These are phyloP conservation scores for Tulasnella sp. DNA, from an alignment of 768 basidiomycete species.

Conservation along the genomic window DNA sequence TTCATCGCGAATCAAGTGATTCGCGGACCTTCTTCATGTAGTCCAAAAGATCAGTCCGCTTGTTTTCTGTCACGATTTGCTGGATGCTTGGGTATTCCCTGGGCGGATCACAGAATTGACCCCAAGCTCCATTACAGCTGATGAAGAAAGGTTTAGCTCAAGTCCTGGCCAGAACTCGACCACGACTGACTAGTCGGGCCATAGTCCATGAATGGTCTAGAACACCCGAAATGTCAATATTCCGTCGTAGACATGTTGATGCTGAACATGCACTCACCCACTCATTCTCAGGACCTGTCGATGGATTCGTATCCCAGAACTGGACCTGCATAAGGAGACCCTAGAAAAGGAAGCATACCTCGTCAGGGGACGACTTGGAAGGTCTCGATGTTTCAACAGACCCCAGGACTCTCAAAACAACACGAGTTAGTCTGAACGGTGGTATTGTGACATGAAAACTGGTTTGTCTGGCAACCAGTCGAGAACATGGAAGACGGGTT, in stretches of 20 bases:
- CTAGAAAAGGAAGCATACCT: constrained; percentile 26
- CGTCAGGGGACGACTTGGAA: too few species aligned
- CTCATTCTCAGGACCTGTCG: constrained; percentile 48
- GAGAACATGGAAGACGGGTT: background rate
- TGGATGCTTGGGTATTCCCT: constrained; percentile 23
- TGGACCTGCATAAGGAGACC: constrained; percentile 49
- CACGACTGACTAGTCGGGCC: constrained; percentile 22
- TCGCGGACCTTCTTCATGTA: constrained; percentile 21
- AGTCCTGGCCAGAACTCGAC: background rate
- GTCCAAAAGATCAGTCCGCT: constrained; percentile 16
- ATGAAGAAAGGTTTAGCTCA: background rate
- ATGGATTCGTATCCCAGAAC: constrained; percentile 61
- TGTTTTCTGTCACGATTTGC: constrained; percentile 18
- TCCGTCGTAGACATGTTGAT: background rate
- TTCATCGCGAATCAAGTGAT: background rate
- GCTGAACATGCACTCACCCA: constrained; percentile 38
- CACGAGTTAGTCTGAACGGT: constrained; percentile 35
- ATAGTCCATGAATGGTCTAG: constrained; percentile 37
- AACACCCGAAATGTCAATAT: background rate
- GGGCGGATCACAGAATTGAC: constrained; percentile 23
- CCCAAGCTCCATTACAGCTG: constrained; percentile 20
- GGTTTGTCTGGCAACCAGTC: background rate
- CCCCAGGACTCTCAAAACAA: constrained; percentile 56
- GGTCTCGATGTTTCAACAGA: constrained; percentile 26
- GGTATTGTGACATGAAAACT: constrained; percentile 37